A percentile compares a stretch with the other conserved stretches of the same genome.
Evolutionary conservation across 768 basidiomycete species (phyloP).

Genomic region (Mrakia blollopis): DNA sequence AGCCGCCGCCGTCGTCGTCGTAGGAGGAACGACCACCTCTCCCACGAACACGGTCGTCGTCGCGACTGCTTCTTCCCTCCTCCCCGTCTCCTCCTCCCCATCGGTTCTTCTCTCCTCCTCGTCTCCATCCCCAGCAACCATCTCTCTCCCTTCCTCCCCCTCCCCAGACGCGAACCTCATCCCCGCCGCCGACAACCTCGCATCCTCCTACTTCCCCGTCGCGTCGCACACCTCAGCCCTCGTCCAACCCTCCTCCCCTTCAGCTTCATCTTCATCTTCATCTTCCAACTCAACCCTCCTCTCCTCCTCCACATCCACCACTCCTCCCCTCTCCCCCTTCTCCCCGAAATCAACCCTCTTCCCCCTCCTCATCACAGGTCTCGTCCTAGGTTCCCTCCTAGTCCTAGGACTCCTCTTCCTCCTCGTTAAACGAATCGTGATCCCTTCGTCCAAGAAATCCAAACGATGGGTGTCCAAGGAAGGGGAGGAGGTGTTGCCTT

Average conservation of each 20-base stretch:
- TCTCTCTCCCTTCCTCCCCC: neutral
- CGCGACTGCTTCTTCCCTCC: neutral
- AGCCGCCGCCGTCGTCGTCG: neutral
- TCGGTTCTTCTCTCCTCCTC: neutral
- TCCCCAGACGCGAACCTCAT: neutral
- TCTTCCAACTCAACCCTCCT: neutral
- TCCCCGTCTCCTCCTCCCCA: neutral
- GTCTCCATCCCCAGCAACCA: neutral
- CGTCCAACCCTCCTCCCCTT: neutral
- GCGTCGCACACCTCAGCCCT: neutral
- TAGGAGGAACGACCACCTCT: neutral
- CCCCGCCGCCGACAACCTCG: neutral
- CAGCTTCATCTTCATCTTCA: neutral
- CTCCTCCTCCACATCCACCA: neutral
- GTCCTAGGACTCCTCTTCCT: neutral
- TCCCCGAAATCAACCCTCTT: neutral
- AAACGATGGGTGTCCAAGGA: neutral
- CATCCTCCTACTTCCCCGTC: too few relatives aligned
- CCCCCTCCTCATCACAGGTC: neutral
- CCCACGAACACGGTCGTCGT: neutral
- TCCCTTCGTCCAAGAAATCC: neutral
- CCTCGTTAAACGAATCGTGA: neutral
- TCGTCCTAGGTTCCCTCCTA: slow-evolving; percentile 1
- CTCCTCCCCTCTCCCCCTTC: neutral
- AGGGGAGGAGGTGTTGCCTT: neutral